Evolutionary conservation across 768 basidiomycete genomes (phyloP).

Genomic region (Baorangia bicolor): DNA sequence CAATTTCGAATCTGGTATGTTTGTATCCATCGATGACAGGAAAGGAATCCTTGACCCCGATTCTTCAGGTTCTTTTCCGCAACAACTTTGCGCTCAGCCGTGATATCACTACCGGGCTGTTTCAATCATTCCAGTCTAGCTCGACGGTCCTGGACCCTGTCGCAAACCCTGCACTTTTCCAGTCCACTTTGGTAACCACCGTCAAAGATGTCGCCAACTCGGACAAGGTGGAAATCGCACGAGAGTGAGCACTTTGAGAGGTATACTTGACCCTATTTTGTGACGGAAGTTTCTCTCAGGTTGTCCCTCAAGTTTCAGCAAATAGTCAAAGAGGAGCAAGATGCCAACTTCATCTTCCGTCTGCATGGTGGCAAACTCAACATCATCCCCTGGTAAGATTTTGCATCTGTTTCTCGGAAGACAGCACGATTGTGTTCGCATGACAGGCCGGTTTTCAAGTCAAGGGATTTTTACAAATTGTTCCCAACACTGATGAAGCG

Average conservation of each 20-base stretch:
- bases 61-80: slow-evolving; percentile 51
- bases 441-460: slow-evolving; percentile 51
- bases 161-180: slow-evolving; percentile 54
- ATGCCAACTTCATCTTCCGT: slow-evolving; percentile 54
- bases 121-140: slow-evolving; percentile 56
- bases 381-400: slow-evolving; percentile 50
- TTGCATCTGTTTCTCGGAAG: not conserved
- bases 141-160: slow-evolving; percentile 53
- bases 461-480: slow-evolving; percentile 50
- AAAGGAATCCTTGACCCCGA: not conserved
- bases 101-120: slow-evolving; percentile 55
- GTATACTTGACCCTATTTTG: not conserved
- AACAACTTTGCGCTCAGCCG: slow-evolving; percentile 60
- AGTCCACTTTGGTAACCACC: slow-evolving; percentile 54
- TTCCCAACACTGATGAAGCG: slow-evolving; percentile 44
- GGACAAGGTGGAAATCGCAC: slow-evolving; percentile 52
- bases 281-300: slow-evolving; percentile 25
- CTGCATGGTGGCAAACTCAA: slow-evolving; percentile 50
- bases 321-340: slow-evolving; percentile 57
- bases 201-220: slow-evolving; percentile 66
- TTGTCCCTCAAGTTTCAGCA: slow-evolving; percentile 53
- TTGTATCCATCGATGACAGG: not conserved
- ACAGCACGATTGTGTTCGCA: not conserved
- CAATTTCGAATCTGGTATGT: no score
- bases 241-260: slow-evolving; percentile 42